phyloP scores from a whole-genome alignment of 2,329 filamentous ascomycete species.

The Penicillium hesseltinei region DNA sequence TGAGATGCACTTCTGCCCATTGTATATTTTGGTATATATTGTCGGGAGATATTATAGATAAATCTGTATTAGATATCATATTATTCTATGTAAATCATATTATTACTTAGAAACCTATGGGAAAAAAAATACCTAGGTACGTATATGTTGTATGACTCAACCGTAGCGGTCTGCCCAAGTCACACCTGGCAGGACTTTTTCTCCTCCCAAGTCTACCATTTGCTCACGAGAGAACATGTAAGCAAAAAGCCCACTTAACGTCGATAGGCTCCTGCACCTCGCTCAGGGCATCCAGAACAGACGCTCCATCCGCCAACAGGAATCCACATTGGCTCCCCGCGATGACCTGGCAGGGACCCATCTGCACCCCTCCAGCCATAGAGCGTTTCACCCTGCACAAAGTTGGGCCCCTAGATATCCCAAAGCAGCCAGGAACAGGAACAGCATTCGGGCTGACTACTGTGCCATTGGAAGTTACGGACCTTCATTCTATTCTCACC shows the following conservation, averaged over 20 bases:
- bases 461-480: neutral
- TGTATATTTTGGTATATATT: neutral
- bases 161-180: conserved; percentile 17
- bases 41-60: too few relatives aligned
- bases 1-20: conserved; percentile 4
- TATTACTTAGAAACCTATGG: too few relatives aligned
- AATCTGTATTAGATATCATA: neutral
- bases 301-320: conserved; percentile 10
- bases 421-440: conserved; percentile 12
- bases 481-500: neutral
- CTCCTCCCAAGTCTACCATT: conserved; percentile 7
- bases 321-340: conserved; percentile 20
- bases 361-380: conserved; percentile 4
- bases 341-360: conserved; percentile 24
- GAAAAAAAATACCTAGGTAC: too few relatives aligned
- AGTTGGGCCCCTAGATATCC: conserved; percentile 11
- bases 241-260: conserved; percentile 1
- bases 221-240: conserved; percentile 8
- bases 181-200: neutral
- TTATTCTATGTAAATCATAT: neutral
- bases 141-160: neutral
- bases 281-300: conserved; percentile 1
- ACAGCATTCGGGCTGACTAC: neutral
- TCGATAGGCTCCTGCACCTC: conserved; percentile 6
- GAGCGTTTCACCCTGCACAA: conserved; percentile 8